Conservation (phyloP, 2,329 filamentous ascomycete genomes). For the Pseudopithomyces chartarum region DNA sequence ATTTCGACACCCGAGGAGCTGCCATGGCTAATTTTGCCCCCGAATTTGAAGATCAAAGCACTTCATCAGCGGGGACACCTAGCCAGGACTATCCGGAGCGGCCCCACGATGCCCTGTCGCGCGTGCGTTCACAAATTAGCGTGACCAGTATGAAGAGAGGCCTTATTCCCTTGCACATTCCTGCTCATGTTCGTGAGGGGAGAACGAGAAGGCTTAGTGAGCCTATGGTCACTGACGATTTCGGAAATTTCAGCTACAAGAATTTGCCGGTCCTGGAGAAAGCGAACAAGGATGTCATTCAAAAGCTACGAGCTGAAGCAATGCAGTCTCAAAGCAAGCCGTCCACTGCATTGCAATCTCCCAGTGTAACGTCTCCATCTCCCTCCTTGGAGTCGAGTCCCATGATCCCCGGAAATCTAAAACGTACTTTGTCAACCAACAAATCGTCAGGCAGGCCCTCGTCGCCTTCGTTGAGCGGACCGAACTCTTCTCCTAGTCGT, state of each 20-base stretch:
- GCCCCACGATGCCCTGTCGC: slow-evolving; percentile 91
- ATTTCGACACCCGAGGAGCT: slow-evolving; percentile 91
- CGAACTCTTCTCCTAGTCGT: slow-evolving; percentile 85
- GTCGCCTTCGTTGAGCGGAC: slow-evolving; percentile 82
- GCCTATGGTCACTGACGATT: slow-evolving; percentile 86
- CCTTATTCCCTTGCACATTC: slow-evolving; percentile 93
- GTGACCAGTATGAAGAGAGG: slow-evolving; percentile 82
- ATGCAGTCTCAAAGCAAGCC: slow-evolving; percentile 69
- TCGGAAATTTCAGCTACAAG: slow-evolving; percentile 96
- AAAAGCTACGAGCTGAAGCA: slow-evolving; percentile 91
- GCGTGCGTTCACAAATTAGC: slow-evolving; percentile 84
- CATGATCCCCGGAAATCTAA: slow-evolving; percentile 76
- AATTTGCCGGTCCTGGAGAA: slow-evolving; percentile 96
- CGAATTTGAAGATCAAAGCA: slow-evolving; percentile 87
- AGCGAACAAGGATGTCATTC: slow-evolving; percentile 98
- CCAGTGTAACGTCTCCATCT: slow-evolving; percentile 55
- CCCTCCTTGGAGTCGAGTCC: slow-evolving; percentile 85
- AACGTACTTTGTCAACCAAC: slow-evolving; percentile 80
- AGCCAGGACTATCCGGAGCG: slow-evolving; percentile 82
- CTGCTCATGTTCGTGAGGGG: slow-evolving; percentile 90
- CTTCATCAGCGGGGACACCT: slow-evolving; percentile 71
- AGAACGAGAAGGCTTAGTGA: slow-evolving; percentile 89
- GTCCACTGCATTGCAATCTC: slow-evolving; percentile 48
- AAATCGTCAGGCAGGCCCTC: slow-evolving; percentile 74
- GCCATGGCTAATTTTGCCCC: slow-evolving; percentile 91